A percentile compares a stretch with the other conserved stretches of the same genome.
Conservation (phyloP, 1,284 basidiomycete species). For the Inonotus hispidus region DNA sequence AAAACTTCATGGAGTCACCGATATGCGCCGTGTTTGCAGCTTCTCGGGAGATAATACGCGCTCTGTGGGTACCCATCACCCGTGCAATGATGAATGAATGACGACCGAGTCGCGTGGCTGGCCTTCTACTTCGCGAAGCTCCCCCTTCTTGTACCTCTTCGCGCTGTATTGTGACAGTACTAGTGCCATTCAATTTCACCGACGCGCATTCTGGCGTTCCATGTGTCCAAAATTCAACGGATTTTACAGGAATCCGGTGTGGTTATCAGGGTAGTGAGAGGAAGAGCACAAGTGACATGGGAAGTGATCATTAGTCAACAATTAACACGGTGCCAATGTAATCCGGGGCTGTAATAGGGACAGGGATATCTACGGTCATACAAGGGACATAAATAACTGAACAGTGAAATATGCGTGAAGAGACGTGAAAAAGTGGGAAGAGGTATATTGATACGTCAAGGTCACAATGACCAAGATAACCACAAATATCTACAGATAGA, state of each 20-base stretch:
- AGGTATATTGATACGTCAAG: not conserved
- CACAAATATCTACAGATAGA: not conserved
- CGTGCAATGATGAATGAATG: not conserved
- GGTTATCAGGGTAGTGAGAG: not conserved
- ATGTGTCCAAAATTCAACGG: not conserved
- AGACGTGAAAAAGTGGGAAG: not conserved
- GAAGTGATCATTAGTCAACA: not conserved
- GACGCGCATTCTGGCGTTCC: not conserved
- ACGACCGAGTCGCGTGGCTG: not conserved
- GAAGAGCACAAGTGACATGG: not conserved
- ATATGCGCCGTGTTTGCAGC: no score
- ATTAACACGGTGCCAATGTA: not conserved
- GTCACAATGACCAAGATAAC: not conserved
- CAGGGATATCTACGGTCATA: not conserved
- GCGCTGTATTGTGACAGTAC: no score
- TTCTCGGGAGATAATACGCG: not conserved
- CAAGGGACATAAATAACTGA: not conserved
- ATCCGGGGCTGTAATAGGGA: not conserved
- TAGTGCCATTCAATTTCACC: not conserved
- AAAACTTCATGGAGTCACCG: no score
- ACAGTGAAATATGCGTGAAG: not conserved
- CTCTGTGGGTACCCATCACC: no score
- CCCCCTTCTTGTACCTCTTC: not conserved
- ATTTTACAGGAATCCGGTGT: not conserved
- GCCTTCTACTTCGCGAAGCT: not conserved